phyloP scores from a whole-genome alignment of 768 basidiomycete genomes.

The Termitomyces titanicus region DNA sequence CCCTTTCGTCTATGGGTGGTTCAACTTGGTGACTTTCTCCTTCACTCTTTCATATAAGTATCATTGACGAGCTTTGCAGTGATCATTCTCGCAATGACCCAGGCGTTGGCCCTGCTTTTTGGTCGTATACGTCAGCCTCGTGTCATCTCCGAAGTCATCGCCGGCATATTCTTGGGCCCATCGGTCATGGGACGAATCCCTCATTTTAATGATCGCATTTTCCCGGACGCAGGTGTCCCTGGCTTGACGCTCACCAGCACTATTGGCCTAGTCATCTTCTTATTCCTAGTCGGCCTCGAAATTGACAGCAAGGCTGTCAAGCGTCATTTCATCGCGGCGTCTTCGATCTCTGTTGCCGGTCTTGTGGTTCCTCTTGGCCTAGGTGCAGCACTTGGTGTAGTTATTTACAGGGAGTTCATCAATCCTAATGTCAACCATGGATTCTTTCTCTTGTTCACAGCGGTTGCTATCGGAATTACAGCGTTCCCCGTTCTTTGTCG shows the following conservation, averaged over 20 bases:
- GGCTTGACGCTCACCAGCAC: constrained; percentile 69
- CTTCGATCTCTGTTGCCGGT: constrained; percentile 60
- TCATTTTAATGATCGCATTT: constrained; percentile 55
- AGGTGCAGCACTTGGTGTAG: constrained; percentile 71
- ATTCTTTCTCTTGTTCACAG: constrained; percentile 81
- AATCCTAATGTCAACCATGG: constrained; percentile 58
- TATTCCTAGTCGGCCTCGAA: no score
- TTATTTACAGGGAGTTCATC: constrained; percentile 68
- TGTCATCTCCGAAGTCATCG: constrained; percentile 93
- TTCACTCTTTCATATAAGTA: background rate
- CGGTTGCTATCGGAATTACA: constrained; percentile 78
- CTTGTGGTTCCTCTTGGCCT: constrained; percentile 76
- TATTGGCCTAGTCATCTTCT: constrained; percentile 71
- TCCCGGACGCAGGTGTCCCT: constrained; percentile 47
- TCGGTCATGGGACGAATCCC: constrained; percentile 79
- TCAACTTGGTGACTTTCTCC: constrained; percentile 55
- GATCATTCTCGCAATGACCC: constrained; percentile 78
- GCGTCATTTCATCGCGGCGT: constrained; percentile 55
- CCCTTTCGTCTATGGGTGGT: constrained; percentile 77
- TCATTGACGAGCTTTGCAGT: constrained; percentile 37
- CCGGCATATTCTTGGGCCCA: constrained; percentile 82
- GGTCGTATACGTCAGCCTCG: constrained; percentile 76
- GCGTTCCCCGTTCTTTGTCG: constrained; percentile 82
- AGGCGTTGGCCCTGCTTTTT: constrained; percentile 63
- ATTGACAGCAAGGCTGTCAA: constrained; percentile 58